A percentile compares a stretch with the other conserved stretches of the same genome.
These are phyloP conservation scores for Vitis rupestris DNA, from an alignment of 164 flowering plant genomes.

Conservation along the genomic window DNA sequence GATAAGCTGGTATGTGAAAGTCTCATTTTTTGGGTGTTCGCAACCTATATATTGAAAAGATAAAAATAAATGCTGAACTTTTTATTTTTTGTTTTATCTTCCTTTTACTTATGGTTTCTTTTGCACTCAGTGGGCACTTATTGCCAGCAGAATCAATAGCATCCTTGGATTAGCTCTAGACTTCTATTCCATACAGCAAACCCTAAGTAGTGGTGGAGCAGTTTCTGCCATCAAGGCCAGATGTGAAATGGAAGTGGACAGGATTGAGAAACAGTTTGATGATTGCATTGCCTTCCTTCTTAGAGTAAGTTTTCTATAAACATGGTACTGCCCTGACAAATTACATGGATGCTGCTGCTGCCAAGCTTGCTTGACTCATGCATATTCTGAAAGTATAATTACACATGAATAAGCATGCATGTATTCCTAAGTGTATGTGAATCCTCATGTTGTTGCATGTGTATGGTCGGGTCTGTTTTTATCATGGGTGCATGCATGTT, in stretches of 20 bases:
- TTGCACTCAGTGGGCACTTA: conserved; percentile 72
- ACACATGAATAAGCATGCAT: no score
- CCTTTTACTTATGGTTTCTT: background rate
- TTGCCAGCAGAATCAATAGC: conserved; percentile 87
- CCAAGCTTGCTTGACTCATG: no score
- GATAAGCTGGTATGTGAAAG: conserved; percentile 75
- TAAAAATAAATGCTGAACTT: no score
- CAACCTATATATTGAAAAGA: background rate
- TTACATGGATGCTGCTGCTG: no score
- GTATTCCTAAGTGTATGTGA: no score
- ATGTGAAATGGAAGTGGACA: conserved; percentile 82
- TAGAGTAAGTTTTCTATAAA: conserved; percentile 46
- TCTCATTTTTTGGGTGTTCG: background rate
- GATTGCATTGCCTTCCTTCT: conserved; percentile 96
- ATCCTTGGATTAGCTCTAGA: conserved; percentile 95
- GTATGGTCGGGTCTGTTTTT: no score
- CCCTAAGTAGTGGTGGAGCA: conserved; percentile 69
- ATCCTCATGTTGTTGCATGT: no score
- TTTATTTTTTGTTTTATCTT: no score
- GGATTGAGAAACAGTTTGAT: conserved; percentile 92
- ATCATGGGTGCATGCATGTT: no score
- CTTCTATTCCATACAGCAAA: conserved; percentile 79
- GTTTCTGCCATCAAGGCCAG: conserved; percentile 77
- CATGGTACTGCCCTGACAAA: no score
- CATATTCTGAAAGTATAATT: no score